phyloP scores from a whole-genome alignment of 805 yeast genomes.

The Hanseniaspora occidentalis region DNA sequence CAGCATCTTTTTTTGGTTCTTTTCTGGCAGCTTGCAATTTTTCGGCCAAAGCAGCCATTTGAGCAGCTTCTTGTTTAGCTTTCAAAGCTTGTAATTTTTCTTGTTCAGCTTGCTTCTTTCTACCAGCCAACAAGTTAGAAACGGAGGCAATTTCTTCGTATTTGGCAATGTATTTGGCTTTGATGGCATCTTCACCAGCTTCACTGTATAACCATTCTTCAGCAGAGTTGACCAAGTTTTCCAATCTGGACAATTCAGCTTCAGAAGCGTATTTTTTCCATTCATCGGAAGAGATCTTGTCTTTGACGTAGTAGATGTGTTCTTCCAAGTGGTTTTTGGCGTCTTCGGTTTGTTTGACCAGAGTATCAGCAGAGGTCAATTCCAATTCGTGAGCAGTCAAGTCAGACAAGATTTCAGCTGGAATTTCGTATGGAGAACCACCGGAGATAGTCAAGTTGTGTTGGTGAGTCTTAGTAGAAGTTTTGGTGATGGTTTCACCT shows the following conservation, averaged over 20 bases:
- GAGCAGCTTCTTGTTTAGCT: conserved; percentile 78
- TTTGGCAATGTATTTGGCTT: conserved; percentile 95
- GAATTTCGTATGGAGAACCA: conserved; percentile 40
- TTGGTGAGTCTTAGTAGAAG: conserved; percentile 74
- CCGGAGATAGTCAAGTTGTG: conserved; percentile 51
- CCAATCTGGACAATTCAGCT: conserved; percentile 74
- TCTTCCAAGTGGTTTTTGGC: conserved; percentile 97
- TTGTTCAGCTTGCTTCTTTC: conserved; percentile 89
- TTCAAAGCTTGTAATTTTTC: conserved; percentile 84
- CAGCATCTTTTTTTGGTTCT: conserved; percentile 26
- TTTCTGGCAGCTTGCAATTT: conserved; percentile 32
- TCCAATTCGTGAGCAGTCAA: conserved; percentile 74
- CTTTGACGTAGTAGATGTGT: conserved; percentile 96
- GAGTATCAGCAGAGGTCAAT: conserved; percentile 81
- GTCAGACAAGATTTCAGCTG: conserved; percentile 40
- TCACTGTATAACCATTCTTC: conserved; percentile 95
- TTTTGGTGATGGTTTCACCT: conserved; percentile 25
- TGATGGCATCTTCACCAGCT: conserved; percentile 91
- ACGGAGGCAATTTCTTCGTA: conserved; percentile 91
- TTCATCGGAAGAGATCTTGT: conserved; percentile 57
- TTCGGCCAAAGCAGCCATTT: conserved; percentile 72
- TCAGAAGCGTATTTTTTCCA: conserved; percentile 82
- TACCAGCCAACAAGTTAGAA: conserved; percentile 92
- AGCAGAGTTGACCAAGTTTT: conserved; percentile 62
- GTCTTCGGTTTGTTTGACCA: conserved; percentile 97